Evolutionary conservation across 495 filamentous ascomycete species (phyloP).

Genomic region (Penicillium paradoxum): DNA sequence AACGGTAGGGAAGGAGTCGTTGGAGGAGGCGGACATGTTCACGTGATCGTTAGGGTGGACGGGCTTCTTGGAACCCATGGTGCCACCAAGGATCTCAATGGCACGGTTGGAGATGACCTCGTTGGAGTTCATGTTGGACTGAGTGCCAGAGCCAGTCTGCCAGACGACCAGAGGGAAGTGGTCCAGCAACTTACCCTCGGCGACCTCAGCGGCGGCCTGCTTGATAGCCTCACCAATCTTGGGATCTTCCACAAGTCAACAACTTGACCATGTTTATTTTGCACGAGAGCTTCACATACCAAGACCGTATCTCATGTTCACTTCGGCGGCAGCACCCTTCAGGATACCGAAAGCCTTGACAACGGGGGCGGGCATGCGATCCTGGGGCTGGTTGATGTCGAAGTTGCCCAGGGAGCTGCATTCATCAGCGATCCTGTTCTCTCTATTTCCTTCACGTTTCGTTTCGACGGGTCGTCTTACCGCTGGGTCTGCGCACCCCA

Average conservation of each 20-base stretch:
- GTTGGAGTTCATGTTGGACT: constrained; percentile 99
- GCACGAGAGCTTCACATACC: constrained; percentile 51
- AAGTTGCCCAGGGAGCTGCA: constrained; percentile 86
- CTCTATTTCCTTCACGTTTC: neutral
- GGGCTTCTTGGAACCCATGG: constrained; percentile 93
- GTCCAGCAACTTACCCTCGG: constrained; percentile 87
- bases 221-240: constrained; percentile 91
- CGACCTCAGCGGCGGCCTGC: constrained; percentile 90
- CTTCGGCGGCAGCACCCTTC: constrained; percentile 92
- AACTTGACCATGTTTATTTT: neutral
- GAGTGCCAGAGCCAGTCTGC: constrained; percentile 98
- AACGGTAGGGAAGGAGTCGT: constrained; percentile 98
- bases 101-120: constrained; percentile 99
- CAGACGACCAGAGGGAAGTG: constrained; percentile 99
- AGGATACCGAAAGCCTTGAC: constrained; percentile 93
- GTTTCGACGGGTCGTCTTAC: constrained; percentile 33
- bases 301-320: constrained; percentile 93
- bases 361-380: constrained; percentile 94
- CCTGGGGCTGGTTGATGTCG: constrained; percentile 97
- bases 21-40: constrained; percentile 97
- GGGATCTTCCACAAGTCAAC: constrained; percentile 52
- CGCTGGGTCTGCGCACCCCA: constrained; percentile 99
- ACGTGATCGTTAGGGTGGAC: constrained; percentile 99
- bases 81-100: constrained; percentile 93
- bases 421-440: constrained; percentile 11